These are phyloP conservation scores for Ogataea methylovora DNA, from an alignment of 805 yeast species.

Conservation along the genomic window DNA sequence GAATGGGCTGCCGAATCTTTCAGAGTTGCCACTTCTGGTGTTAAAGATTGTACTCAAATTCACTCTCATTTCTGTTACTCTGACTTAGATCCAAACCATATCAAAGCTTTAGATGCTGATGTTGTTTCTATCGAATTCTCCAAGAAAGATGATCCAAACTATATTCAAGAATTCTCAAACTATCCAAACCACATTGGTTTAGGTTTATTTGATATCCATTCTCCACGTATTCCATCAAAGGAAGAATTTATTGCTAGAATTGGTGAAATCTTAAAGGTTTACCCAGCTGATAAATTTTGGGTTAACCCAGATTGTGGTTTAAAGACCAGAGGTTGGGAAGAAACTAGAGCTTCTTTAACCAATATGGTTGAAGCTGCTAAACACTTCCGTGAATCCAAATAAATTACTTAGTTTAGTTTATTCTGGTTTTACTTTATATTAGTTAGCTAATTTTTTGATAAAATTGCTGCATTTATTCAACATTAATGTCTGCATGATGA, in stretches of 20 bases:
- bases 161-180: slow-evolving; percentile 94
- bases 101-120: slow-evolving; percentile 99
- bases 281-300: slow-evolving; percentile 99
- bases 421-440: neutral
- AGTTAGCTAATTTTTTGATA: neutral
- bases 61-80: slow-evolving; percentile 99
- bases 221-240: slow-evolving; percentile 98
- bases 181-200: slow-evolving; percentile 99
- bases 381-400: slow-evolving; percentile 56
- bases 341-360: slow-evolving; percentile 89
- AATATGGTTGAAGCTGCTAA: slow-evolving; percentile 99
- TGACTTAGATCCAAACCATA: slow-evolving; percentile 98
- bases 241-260: slow-evolving; percentile 94
- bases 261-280: slow-evolving; percentile 88
- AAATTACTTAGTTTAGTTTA: neutral
- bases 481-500: slow-evolving; percentile 24
- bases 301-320: slow-evolving; percentile 99
- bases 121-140: slow-evolving; percentile 99
- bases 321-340: slow-evolving; percentile 99
- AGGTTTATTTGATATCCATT: slow-evolving; percentile 98
- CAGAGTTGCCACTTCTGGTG: slow-evolving; percentile 99
- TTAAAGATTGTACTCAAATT: slow-evolving; percentile 88
- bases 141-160: slow-evolving; percentile 98
- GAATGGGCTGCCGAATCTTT: slow-evolving; percentile 99
- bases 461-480: slow-evolving; percentile 27